phyloP scores from a whole-genome alignment of 2,329 filamentous ascomycete genomes.

The Neopestalotiopsis clavispora region DNA sequence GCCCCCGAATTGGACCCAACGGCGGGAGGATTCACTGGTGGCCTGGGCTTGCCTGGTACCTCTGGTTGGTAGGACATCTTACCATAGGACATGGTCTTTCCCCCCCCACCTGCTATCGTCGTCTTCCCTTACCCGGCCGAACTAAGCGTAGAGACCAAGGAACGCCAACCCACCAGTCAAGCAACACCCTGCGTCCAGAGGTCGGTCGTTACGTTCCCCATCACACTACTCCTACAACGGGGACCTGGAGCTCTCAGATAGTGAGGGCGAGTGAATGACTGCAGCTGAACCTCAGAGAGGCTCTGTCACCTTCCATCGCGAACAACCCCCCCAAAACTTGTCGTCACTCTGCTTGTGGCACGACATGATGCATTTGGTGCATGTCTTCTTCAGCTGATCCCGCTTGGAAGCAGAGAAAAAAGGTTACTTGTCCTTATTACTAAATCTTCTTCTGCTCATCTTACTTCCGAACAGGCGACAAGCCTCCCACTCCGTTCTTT shows the following conservation, averaged over 20 bases:
- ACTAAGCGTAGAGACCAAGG: neutral
- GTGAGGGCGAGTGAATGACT: neutral
- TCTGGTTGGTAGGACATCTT: neutral
- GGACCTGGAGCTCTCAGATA: neutral
- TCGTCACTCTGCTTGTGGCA: conserved; percentile 7
- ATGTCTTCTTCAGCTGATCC: conserved; percentile 5
- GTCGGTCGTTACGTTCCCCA: neutral
- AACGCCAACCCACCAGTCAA: neutral
- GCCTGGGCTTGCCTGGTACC: neutral
- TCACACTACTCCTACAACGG: neutral
- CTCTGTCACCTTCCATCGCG: conserved; percentile 4
- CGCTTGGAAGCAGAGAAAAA: neutral
- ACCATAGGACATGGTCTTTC: neutral
- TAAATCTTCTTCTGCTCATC: conserved; percentile 2
- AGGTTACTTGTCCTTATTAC: conserved; percentile 8
- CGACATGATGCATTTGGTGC: conserved; percentile 16
- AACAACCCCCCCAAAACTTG: neutral
- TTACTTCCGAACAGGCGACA: neutral
- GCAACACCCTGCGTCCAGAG: neutral
- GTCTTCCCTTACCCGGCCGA: conserved; percentile 1
- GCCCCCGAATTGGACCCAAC: neutral
- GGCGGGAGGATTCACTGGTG: neutral
- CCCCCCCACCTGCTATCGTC: neutral
- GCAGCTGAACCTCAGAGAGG: conserved; percentile 8
- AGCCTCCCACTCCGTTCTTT: conserved; percentile 10